Base-by-base conservation (phyloP, 345 rosid species). In the Hypericum androsaemum region DNA sequence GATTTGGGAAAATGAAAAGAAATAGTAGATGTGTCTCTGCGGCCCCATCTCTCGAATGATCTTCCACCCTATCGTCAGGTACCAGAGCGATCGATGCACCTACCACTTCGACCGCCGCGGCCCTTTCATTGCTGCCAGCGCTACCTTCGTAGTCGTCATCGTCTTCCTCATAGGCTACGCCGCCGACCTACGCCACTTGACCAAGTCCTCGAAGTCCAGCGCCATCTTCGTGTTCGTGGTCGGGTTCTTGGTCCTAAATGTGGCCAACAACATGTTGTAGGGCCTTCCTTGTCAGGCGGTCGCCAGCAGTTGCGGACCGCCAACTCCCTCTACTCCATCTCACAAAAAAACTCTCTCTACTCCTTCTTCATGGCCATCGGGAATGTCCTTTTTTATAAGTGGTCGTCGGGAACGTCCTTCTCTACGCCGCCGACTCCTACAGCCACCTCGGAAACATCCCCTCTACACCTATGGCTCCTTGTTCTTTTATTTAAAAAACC, bases 281-380 rank as follows among this genome's bases (percentile, higher is more conserved):
- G 88, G 90, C 6, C 95, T 89, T 0, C 83, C 46, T 65, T 90
- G 5, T 76, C 95, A 0, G 86, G 80, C 0, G 64, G 54, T 0
- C 65, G 70, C 67, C 80, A 82, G 5, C 75, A 67, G 57, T 82
- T 75, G 42, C 63, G 95, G 1, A 48, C 63, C 1, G 80, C 95
- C 8, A n/a, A n/a, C n/a, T n/a, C n/a, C n/a, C n/a, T n/a, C n/a
- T n/a, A n/a, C n/a, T n/a, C n/a, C n/a, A n/a, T n/a, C n/a, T n/a
- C n/a, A n/a, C n/a, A n/a, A n/a, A n/a, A n/a, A n/a, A 90, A 87
- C 66, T 64, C 76, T 2, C 67, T 76, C 55, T 90, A 64, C 61
- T 80, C 98, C 5, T 87, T 87, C 61, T 90, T 90, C 74, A 90
- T 86, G 96, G 94, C 96, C 35, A 71, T 90, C 5, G 96, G 98